Evolutionary conservation across 177 flowering plant genomes (phyloP).

Genomic region (Vitis hybrid): DNA sequence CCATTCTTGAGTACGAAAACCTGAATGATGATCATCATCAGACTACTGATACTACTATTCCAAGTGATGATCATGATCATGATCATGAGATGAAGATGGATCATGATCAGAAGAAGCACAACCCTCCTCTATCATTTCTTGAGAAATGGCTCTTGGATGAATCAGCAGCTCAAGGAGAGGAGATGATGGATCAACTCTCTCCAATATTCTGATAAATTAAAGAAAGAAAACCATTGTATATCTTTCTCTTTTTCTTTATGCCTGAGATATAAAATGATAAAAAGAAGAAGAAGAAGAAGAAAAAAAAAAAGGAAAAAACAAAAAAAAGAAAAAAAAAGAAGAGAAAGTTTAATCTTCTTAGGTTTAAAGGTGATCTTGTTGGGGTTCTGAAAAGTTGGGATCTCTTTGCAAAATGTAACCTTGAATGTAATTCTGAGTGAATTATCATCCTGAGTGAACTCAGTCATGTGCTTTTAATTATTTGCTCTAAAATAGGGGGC

Average conservation of each 20-base stretch:
- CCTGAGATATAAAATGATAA: background rate
- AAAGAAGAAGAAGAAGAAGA: no score
- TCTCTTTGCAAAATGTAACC: constrained; percentile 13
- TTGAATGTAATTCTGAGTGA: background rate
- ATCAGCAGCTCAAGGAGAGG: constrained; percentile 53
- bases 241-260: background rate
- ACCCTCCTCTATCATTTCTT: constrained; percentile 57
- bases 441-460: background rate
- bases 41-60: no score
- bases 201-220: constrained; percentile 39
- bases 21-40: constrained; percentile 16
- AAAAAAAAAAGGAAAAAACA: no score
- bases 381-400: constrained; percentile 22
- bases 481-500: no score
- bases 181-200: constrained; percentile 51
- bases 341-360: background rate
- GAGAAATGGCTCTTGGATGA: constrained; percentile 93
- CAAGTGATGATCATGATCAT: background rate
- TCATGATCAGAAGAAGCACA: constrained; percentile 17
- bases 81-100: constrained; percentile 4
- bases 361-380: background rate
- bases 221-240: background rate
- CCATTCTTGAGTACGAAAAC: constrained; percentile 50
- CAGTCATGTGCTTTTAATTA: no score
- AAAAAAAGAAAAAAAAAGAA: background rate